Evolutionary conservation across 805 yeast genomes (phyloP), one percentile per base, ranked within the genome.

Genomic region (Saccharomyces eubayanus): DNA sequence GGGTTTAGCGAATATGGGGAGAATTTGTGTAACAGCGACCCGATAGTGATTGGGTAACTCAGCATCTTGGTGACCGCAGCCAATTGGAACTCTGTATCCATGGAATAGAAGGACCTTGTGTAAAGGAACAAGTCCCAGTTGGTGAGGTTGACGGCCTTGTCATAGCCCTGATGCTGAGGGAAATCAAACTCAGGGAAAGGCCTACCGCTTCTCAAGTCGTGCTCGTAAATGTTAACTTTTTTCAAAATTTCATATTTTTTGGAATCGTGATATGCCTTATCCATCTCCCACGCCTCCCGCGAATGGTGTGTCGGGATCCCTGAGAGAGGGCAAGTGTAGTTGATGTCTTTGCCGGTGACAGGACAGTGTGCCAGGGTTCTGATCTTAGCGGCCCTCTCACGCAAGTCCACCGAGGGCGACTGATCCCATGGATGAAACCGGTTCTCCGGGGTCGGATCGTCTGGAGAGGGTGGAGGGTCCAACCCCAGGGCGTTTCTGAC

Each of bases 271-370:
- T 91, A 91, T 27, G 79, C 82, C 6, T 65, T 74, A 68, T 94
- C 98, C 53, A 74, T 72, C 63, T 84, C 84, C 96, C 97, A 94
- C 1, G 96, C 97, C 59, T 86, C 89, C 65, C 78, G 77, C 21
- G 89, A 83, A 66, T 89, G 95, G 69, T 94, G 99, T 3, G 99
- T 94, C 27, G 99, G 99, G 50, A 94, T 90, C 2, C 99, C 99
- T 4, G 96, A 87, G 53, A 80, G 74, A 1, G 99, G 99, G 73
- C 98, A 94, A 1, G 91, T 88, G 69, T 77, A 94, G 59, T 85
- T 78, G 55, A 94, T 88, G 48, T 86, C 85, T 58, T 83, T 79
- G 20, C 82, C 77, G 0, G 97, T 91, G 11, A 91, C 94, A 0
- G 97, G 98, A 69, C 98, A 92, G 64, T 81, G 80, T 10, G 96